Conservation (phyloP, 108 stramenopile genomes). For the Hondaea fermentalgiana region DNA sequence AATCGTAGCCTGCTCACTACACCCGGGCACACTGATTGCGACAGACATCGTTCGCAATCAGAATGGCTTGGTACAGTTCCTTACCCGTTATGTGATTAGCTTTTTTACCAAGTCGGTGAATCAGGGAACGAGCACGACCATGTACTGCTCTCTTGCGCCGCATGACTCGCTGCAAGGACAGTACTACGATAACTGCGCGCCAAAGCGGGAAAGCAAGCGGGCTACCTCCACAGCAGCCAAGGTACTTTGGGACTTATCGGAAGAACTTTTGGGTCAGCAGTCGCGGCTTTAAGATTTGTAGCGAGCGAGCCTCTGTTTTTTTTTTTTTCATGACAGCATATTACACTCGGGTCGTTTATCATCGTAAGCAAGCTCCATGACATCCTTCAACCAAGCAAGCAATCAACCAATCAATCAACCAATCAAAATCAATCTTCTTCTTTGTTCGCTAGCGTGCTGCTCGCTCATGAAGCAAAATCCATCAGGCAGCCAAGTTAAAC, state of each 20-base stretch:
- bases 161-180: neutral
- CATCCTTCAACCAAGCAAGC: no score
- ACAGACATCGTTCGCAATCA: neutral
- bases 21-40: neutral
- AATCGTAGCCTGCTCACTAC: neutral
- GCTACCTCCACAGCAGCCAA: neutral
- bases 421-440: no score
- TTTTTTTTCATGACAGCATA: no score
- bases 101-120: conserved; percentile 1
- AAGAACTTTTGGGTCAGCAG: neutral
- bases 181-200: neutral
- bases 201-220: neutral
- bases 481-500: no score
- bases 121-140: neutral
- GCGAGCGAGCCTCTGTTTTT: no score
- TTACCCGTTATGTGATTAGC: neutral
- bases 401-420: no score
- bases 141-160: neutral
- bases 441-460: no score
- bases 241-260: neutral
- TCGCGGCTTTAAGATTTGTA: no score
- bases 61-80: neutral
- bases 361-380: no score
- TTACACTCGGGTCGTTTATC: no score
- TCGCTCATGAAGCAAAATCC: no score